Evolutionary conservation across 129 eudicot genomes (phyloP).

Genomic region (Saussurea involucrata): DNA sequence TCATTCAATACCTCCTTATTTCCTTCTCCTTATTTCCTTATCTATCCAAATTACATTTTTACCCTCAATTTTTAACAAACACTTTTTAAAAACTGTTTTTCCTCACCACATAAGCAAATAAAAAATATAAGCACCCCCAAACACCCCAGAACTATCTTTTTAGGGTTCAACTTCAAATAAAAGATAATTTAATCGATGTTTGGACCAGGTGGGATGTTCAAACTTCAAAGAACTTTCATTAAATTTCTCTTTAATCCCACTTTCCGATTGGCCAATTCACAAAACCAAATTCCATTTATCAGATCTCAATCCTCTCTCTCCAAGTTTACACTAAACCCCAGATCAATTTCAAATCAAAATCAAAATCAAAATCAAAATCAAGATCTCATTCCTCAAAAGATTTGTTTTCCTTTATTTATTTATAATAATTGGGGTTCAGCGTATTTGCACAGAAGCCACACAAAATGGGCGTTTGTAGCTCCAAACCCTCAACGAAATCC

Average conservation of each 20-base stretch:
- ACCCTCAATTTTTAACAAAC: too few relatives aligned
- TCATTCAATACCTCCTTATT: too few relatives aligned
- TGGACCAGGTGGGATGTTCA: slow-evolving; percentile 25
- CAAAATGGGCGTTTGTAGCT: slow-evolving; percentile 54
- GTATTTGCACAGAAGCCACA: not conserved
- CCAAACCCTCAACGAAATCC: slow-evolving; percentile 46
- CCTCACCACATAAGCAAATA: too few relatives aligned
- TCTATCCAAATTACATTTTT: too few relatives aligned
- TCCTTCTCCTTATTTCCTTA: too few relatives aligned
- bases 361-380: not conserved
- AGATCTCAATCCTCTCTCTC: slow-evolving; percentile 24
- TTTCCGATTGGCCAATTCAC: slow-evolving; percentile 32
- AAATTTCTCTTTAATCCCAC: slow-evolving; percentile 22
- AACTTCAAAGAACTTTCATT: slow-evolving; percentile 29
- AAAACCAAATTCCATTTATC: slow-evolving; percentile 26
- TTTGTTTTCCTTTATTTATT: not conserved
- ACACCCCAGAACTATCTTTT: too few relatives aligned
- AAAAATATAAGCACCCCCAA: too few relatives aligned
- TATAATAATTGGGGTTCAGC: not conserved
- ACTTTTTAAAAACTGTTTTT: too few relatives aligned
- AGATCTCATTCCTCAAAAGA: not conserved
- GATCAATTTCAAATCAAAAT: not conserved
- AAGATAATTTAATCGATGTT: slow-evolving; percentile 14
- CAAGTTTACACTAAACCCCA: slow-evolving; percentile 28
- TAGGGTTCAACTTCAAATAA: not conserved